Evolutionary conservation across 2,329 filamentous ascomycete species (phyloP), one percentile per base, ranked within the genome.

Genomic region (Calonectria pteridis): DNA sequence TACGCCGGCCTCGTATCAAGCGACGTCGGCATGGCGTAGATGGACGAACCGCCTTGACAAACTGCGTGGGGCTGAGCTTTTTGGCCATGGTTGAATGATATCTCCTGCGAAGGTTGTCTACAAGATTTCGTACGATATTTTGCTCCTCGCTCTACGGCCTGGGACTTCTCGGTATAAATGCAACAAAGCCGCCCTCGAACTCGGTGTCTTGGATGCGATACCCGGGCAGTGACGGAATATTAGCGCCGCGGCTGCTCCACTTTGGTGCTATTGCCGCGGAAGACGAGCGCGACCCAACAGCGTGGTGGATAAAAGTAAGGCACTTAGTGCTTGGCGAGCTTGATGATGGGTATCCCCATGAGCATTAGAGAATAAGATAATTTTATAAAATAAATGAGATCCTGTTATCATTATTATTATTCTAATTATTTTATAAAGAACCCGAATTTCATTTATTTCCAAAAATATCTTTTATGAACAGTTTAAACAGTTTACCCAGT

Each of bases 41-140:
- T 37, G 29, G 23, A 80, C 78, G 65, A 69, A 85, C 84, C 65
- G 83, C 83, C 40, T 82, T 83, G 33, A 82, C 83, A 73, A 85
- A 85, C 46, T 77, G 79, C 7, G 81, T 80, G 7, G 84, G 83
- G 13, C 78, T 81, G 69, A 85, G 74, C 67, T 80, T 82, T 67
- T 83, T 84, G 2, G 83, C 80, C 83, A 84, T 84, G 67, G 26
- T 66, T 50, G 43, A 51, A 43, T 23, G 28, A 11, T 46, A 29
- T 63, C 51, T 26, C 10, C 20, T 35, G 3, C 6, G 18, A 65
- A 31, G 62, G 67, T 55, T 68, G 35, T 62, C 33, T 40, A 62
- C 18, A 6, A 28, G 35, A 28, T 28, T 43, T 28, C 26, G 13
- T 2, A 7, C 37, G 18, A 28, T n/a, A 28, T 18, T 59, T 28